These are phyloP conservation scores for Mycosarcoma maydis DNA, from an alignment of 1,284 basidiomycete genomes.

Conservation along the genomic window DNA sequence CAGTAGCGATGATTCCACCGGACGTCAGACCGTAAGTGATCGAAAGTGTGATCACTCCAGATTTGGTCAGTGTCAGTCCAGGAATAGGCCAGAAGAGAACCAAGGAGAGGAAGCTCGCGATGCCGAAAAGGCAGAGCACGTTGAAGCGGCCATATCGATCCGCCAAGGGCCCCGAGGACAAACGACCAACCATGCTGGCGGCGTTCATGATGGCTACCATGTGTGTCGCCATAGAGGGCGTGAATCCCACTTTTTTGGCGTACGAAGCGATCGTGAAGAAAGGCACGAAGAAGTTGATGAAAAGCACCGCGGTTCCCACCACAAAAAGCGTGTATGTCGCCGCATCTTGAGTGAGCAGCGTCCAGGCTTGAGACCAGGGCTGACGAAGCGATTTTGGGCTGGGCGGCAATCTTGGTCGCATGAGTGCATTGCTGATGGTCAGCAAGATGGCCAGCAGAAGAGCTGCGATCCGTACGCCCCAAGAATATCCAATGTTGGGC, in stretches of 20 bases:
- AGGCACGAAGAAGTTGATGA: slow-evolving; percentile 49
- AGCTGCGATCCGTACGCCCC: slow-evolving; percentile 37
- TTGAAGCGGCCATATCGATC: slow-evolving; percentile 44
- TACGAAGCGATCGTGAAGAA: slow-evolving; percentile 47
- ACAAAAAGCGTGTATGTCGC: slow-evolving; percentile 35
- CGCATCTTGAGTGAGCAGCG: slow-evolving; percentile 18
- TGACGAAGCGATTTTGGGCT: slow-evolving; percentile 9
- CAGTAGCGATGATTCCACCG: slow-evolving; percentile 40
- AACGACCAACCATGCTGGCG: slow-evolving; percentile 29
- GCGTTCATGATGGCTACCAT: slow-evolving; percentile 46
- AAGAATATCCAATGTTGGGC: slow-evolving; percentile 30
- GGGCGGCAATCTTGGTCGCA: slow-evolving; percentile 32
- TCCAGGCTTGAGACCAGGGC: slow-evolving; percentile 27
- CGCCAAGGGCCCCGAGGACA: slow-evolving; percentile 31
- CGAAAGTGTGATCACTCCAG: slow-evolving; percentile 24
- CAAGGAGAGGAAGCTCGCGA: slow-evolving; percentile 19
- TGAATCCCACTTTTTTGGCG: slow-evolving; percentile 31
- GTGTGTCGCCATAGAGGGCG: slow-evolving; percentile 26
- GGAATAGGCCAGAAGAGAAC: slow-evolving; percentile 43
- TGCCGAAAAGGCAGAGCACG: slow-evolving; percentile 25
- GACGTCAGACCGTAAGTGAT: slow-evolving; percentile 35
- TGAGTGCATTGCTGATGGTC: slow-evolving; percentile 28
- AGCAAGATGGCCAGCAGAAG: slow-evolving; percentile 32
- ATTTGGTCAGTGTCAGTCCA: slow-evolving; percentile 33
- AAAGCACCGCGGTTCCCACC: slow-evolving; percentile 27